Evolutionary conservation across 1,139 yeast species (phyloP), one percentile per base, ranked within the genome.

Genomic region (Hyphopichia pseudoburtonii): DNA sequence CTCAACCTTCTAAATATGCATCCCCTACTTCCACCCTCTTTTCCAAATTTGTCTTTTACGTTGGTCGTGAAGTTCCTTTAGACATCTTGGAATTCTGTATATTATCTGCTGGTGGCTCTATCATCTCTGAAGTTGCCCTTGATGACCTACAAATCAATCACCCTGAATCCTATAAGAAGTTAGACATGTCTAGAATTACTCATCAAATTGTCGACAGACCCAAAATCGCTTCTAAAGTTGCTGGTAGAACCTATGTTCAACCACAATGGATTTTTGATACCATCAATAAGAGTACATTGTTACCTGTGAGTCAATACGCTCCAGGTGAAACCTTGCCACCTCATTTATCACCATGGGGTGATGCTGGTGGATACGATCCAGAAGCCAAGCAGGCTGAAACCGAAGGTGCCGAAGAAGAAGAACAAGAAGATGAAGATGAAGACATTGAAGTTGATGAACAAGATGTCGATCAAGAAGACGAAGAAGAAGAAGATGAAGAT

Each of bases 291-390:
- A 78, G 80, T 36, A 73, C 76, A 45, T 73, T 92, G 45, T 72
- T 86, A 40, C 78, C 92, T 27, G 96, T 86, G 18, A 82, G 83
- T 40, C 75, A 73, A 41, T 92, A 92, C 58, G 86, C 94, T 31
- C 96, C 96, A 3, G 98, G 99, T 40, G 97, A 92, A 65, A 71
- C 89, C 8, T 74, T 94, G 45, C 97, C 97, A 33, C 97, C 98
- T 30, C 98, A 92, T 64, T 75, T 94, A 57, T 86, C 96, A 39
- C 99, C 99, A 70, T 92, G 98, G 97, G 97, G 97, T 50, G 97
- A 92, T 66, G 79, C 90, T 39, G 88, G 86, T 51, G 86, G 83
- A 37, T 92, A 92, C 64, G 80, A 90, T 63, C 98, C 98, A 50
- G 81, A 74, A 40, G 85, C 79, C 17, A 66, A 58, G 23, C 46